Percentiles rank a stretch among this genome's conserved stretches.
Conservation (phyloP, 257 asterid species). For the Fraxinus excelsior region DNA sequence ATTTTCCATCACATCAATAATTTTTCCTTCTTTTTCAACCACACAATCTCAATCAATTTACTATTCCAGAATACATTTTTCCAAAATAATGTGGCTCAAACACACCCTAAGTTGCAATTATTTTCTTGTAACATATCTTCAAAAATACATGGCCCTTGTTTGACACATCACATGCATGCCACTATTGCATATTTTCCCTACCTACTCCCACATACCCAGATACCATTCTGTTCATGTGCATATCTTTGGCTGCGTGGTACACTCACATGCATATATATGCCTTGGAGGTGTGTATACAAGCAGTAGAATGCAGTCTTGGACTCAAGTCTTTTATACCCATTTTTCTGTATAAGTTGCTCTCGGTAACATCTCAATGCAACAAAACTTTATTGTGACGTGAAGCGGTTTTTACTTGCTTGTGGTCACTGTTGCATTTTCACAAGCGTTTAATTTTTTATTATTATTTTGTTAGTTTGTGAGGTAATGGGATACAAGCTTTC, state of each 20-base stretch:
- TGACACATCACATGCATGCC: background rate
- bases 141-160: background rate
- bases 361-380: background rate
- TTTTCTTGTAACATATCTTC: background rate
- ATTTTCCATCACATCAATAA: no score
- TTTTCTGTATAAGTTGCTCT: background rate
- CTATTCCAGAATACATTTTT: no score
- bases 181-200: background rate
- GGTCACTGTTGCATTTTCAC: background rate
- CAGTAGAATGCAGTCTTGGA: background rate
- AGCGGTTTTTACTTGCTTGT: background rate
- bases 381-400: background rate
- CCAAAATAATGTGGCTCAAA: no score
- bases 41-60: no score
- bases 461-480: background rate
- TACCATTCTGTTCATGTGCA: background rate
- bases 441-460: background rate
- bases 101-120: slow-evolving; percentile 1
- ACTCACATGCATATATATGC: background rate
- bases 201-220: background rate
- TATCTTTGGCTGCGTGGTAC: background rate
- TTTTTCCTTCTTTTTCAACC: no score
- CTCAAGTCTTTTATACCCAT: background rate
- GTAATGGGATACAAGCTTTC: background rate
- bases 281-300: background rate